Conservation (phyloP, 2,329 filamentous ascomycete genomes). For the Cladosporium velox region DNA sequence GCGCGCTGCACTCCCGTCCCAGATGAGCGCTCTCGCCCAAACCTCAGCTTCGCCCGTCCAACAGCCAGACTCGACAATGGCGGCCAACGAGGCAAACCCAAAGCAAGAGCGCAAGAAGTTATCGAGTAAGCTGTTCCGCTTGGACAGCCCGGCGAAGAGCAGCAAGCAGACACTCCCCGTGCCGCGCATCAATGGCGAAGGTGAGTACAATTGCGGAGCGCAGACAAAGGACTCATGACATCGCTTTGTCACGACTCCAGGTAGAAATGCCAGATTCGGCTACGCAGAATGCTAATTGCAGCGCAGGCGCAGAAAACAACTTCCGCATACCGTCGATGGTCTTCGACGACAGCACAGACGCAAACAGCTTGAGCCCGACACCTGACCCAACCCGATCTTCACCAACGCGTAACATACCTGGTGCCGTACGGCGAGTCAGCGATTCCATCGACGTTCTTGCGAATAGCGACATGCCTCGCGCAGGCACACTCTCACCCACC, state of each 20-base stretch:
- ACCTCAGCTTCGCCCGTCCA: constrained; percentile 17
- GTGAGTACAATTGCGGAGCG: constrained; percentile 16
- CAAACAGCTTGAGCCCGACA: not conserved
- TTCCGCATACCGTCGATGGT: constrained; percentile 20
- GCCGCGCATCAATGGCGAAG: constrained; percentile 17
- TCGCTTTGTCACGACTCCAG: constrained; percentile 1
- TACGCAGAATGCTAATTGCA: constrained; percentile 1
- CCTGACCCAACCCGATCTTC: constrained; percentile 3
- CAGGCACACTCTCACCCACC: constrained; percentile 9
- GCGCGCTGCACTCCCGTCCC: constrained; percentile 10
- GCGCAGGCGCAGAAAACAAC: constrained; percentile 10
- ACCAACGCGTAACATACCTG: constrained; percentile 11
- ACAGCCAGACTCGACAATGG: constrained; percentile 4
- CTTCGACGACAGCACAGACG: constrained; percentile 17
- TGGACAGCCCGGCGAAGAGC: constrained; percentile 17
- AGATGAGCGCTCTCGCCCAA: constrained; percentile 15
- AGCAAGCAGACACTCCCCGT: not conserved
- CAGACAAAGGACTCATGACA: not conserved
- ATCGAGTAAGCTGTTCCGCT: constrained; percentile 17
- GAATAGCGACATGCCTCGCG: constrained; percentile 14
- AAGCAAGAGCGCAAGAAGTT: constrained; percentile 13
- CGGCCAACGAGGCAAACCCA: constrained; percentile 6
- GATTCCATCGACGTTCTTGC: constrained; percentile 15
- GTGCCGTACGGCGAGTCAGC: constrained; percentile 15
- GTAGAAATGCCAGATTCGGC: not conserved